Evolutionary conservation across 345 rosid species (phyloP), one percentile per base, ranked within the genome.

Genomic region (Firmiana major): DNA sequence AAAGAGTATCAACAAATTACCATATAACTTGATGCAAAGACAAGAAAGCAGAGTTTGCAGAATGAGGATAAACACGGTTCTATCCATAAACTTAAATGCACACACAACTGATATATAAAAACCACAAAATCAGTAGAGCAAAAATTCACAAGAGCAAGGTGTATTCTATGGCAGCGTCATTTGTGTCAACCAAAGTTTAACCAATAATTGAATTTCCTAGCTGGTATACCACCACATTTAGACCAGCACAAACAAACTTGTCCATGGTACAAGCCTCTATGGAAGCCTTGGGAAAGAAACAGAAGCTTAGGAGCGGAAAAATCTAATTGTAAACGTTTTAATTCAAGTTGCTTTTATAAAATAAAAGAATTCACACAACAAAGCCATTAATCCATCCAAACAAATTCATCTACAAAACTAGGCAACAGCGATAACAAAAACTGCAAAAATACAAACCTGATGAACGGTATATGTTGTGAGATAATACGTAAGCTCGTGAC

Each of bases 401-500:
- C 19, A 73, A 43, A 73, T 73, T 57, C 9, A 60, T 34, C 59
- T n/a, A 40, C 15, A 55, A 67, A n/a, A 53, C 11, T n/a, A 58
- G 40, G 55, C 28, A 68, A 10, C 43, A 36, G 49, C 26, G 3
- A 46, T 73, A 38, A 17, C 22, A 38, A 40, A 19, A 64, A 69
- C 38, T 19, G 28, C 28, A 75, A 64, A 45, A 65, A 65, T 0
- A 21, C 81, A 73, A 76, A 96, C 98, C 99, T 96, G 93, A 82
- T 96, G 95, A 54, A 96, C 93, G 0, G 94, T 91, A 77, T 90
- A 89, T 0, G 92, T 90, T 48, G 89, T 81, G 55, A 96, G 85
- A 86, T 91, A 96, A 84, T 92, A 96, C 69, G 87, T 78, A 62
- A 94, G 92, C 90, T 96, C 99, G 53, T 92, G 98, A 85, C 88